These are phyloP conservation scores for Boletus sp. DNA, from an alignment of 1,284 basidiomycete genomes.

Conservation along the genomic window DNA sequence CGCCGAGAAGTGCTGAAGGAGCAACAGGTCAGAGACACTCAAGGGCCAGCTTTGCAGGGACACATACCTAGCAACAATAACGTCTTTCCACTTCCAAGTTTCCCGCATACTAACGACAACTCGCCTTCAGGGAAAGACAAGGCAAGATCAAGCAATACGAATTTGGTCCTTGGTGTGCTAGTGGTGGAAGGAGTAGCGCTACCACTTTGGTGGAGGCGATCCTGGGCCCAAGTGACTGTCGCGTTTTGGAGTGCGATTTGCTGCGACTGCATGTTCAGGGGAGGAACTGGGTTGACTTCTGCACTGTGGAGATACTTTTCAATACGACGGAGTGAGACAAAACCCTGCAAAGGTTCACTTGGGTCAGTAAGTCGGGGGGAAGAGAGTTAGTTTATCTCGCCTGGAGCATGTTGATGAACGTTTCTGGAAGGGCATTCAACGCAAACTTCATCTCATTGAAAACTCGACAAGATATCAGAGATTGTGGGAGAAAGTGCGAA, in stretches of 20 bases:
- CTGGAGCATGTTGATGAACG: conserved; percentile 83
- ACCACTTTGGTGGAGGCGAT: conserved; percentile 49
- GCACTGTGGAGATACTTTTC: conserved; percentile 80
- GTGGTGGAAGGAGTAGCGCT: conserved; percentile 50
- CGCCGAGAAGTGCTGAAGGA: conserved; percentile 72
- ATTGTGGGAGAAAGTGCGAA: neutral
- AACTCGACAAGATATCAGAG: conserved; percentile 41
- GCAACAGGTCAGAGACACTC: conserved; percentile 15
- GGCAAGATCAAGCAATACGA: conserved; percentile 76
- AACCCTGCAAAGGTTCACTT: conserved; percentile 42
- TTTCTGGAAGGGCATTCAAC: conserved; percentile 84
- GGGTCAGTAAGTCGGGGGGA: neutral
- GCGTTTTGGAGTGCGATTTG: conserved; percentile 76
- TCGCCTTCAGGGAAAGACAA: conserved; percentile 76
- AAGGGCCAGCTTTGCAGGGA: neutral
- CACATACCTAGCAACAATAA: conserved; percentile 63
- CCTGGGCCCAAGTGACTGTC: conserved; percentile 87
- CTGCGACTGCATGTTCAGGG: conserved; percentile 52
- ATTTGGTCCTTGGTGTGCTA: conserved; percentile 73
- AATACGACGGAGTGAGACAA: conserved; percentile 86
- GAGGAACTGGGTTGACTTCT: conserved; percentile 62
- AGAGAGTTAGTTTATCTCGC: conserved; percentile 31
- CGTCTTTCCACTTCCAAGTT: conserved; percentile 80
- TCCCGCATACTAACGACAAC: conserved; percentile 80
- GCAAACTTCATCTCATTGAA: conserved; percentile 86